These are phyloP conservation scores for Sclerotinia subarctica DNA, from an alignment of 2,329 filamentous ascomycete species.

Conservation along the genomic window DNA sequence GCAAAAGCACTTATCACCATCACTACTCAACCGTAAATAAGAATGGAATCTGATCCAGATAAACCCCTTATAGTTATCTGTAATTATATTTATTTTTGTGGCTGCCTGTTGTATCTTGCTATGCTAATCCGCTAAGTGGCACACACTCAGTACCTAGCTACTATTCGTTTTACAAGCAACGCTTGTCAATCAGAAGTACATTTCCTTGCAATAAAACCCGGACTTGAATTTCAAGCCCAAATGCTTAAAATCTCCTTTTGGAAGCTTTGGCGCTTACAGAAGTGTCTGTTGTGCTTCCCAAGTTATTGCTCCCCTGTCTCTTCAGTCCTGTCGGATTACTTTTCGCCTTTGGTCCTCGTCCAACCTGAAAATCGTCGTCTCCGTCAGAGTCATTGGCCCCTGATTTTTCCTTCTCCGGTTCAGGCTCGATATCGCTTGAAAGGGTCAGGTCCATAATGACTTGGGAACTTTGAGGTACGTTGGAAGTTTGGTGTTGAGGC, in stretches of 20 bases:
- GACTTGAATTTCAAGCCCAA: not conserved
- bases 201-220: not conserved
- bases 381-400: not conserved
- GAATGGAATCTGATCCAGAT: not conserved
- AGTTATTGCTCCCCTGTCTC: constrained; percentile 22
- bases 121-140: not conserved
- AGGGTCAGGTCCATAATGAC: constrained; percentile 40
- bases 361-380: constrained; percentile 23
- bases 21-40: not conserved
- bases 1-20: not conserved
- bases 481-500: constrained; percentile 26
- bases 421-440: constrained; percentile 30
- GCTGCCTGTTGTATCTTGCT: not conserved
- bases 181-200: not conserved
- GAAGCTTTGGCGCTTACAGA: constrained; percentile 23
- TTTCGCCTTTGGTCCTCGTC: constrained; percentile 27
- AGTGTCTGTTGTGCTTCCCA: constrained; percentile 26
- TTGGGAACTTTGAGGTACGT: constrained; percentile 38
- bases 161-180: not conserved
- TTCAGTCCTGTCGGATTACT: constrained; percentile 21
- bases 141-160: not conserved
- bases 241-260: constrained; percentile 22
- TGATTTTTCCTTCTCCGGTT: constrained; percentile 7
- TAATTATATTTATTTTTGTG: constrained; percentile 6
- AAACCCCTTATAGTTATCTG: not conserved